Percentiles rank a stretch among this genome's conserved stretches.
These are phyloP conservation scores for Monascus purpureus DNA, from an alignment of 495 filamentous ascomycete genomes.

Conservation along the genomic window DNA sequence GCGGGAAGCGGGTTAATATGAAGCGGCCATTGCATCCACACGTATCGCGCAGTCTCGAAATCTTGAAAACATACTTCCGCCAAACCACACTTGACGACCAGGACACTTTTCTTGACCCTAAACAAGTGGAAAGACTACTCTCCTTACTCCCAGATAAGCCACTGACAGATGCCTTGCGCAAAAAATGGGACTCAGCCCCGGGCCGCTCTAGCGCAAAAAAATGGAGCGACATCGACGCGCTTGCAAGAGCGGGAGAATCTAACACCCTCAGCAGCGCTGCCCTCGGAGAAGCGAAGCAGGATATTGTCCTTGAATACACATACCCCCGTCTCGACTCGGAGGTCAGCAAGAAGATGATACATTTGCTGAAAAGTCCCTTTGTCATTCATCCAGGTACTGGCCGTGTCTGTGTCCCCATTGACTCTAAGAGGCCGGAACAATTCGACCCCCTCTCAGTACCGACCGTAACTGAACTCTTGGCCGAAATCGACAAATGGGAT, in stretches of 20 bases:
- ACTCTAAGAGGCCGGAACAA: constrained; percentile 48
- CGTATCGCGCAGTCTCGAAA: constrained; percentile 68
- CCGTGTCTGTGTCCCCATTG: constrained; percentile 88
- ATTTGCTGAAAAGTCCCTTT: constrained; percentile 92
- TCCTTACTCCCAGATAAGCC: constrained; percentile 61
- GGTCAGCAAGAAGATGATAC: constrained; percentile 93
- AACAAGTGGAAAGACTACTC: constrained; percentile 60
- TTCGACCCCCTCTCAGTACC: constrained; percentile 85
- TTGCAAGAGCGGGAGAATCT: constrained; percentile 60
- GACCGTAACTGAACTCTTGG: constrained; percentile 64
- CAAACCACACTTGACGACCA: constrained; percentile 67
- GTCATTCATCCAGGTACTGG: constrained; percentile 93
- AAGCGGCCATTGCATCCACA: constrained; percentile 84
- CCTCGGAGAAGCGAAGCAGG: constrained; percentile 80
- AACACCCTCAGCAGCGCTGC: constrained; percentile 47
- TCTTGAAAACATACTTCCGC: constrained; percentile 67
- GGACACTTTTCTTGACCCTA: constrained; percentile 62
- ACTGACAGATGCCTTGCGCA: constrained; percentile 60
- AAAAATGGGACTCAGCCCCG: constrained; percentile 81
- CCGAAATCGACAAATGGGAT: constrained; percentile 71
- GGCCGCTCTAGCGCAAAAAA: constrained; percentile 59
- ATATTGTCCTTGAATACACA: constrained; percentile 90
- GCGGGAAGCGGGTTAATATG: constrained; percentile 77
- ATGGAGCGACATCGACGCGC: constrained; percentile 83
- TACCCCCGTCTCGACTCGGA: constrained; percentile 96